These are phyloP conservation scores for Candida multigemmis DNA, from an alignment of 805 yeast species.

Conservation along the genomic window DNA sequence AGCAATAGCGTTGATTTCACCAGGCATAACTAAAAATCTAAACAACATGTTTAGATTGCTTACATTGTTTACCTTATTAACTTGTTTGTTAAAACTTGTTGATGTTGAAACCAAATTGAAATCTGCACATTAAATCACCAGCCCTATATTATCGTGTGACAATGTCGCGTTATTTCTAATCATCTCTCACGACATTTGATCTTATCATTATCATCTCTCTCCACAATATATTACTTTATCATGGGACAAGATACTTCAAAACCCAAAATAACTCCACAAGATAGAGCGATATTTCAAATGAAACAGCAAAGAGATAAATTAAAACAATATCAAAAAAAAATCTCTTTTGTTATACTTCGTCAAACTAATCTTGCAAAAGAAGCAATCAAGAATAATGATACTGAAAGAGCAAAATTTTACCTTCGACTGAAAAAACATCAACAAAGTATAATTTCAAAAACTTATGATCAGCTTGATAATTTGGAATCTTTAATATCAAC, in stretches of 20 bases:
- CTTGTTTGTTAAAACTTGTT: too few species aligned
- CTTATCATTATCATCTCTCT: too few species aligned
- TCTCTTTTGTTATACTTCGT: conserved; percentile 45
- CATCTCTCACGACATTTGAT: too few species aligned
- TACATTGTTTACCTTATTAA: too few species aligned
- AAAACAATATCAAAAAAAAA: conserved; percentile 57
- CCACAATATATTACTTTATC: too few species aligned
- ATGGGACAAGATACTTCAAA: conserved; percentile 38
- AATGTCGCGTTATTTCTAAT: too few species aligned
- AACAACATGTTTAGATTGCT: too few species aligned
- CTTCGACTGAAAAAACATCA: conserved; percentile 78
- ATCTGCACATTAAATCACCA: too few species aligned
- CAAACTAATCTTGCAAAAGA: conserved; percentile 57
- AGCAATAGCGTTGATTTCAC: too few species aligned
- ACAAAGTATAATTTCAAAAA: conserved; percentile 55
- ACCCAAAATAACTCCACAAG: conserved; percentile 70
- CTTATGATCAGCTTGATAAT: conserved; percentile 70
- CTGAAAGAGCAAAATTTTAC: conserved; percentile 56
- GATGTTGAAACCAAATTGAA: too few species aligned
- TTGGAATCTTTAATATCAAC: conserved; percentile 70
- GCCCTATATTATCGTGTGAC: too few species aligned
- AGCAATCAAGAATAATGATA: conserved; percentile 44
- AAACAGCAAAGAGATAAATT: conserved; percentile 85
- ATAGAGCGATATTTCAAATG: conserved; percentile 76
- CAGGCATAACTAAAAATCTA: too few species aligned